Evolutionary conservation across 164 flowering plant species (phyloP).

Genomic region (Hamamelis virginiana): DNA sequence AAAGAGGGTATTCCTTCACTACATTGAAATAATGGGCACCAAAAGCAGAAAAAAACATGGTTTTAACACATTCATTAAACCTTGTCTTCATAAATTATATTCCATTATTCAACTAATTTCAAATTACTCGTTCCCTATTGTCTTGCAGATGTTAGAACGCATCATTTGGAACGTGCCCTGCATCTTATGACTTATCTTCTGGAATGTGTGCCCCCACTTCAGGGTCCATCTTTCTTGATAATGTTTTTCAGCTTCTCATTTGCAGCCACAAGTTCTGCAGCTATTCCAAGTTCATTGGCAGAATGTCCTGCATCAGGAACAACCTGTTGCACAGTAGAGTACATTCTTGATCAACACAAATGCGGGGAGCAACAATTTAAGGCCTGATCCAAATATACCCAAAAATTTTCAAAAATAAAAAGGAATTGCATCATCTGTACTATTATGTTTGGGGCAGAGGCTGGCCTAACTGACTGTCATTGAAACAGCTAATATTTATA

Average conservation of each 20-base stretch:
- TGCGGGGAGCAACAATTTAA: neutral
- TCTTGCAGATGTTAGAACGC: neutral
- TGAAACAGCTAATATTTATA: too few species aligned
- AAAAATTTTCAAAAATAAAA: too few species aligned
- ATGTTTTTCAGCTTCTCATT: constrained; percentile 66
- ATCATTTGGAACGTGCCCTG: neutral
- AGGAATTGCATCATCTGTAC: too few species aligned
- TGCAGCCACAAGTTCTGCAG: constrained; percentile 85
- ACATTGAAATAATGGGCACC: too few species aligned
- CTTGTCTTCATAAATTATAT: neutral
- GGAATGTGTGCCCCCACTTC: neutral
- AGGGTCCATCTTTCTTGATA: constrained; percentile 24
- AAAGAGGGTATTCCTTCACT: too few species aligned
- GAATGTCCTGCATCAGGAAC: constrained; percentile 85
- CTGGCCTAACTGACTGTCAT: too few species aligned
- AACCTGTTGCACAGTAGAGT: constrained; percentile 39
- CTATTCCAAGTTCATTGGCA: constrained; percentile 73
- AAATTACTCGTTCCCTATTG: neutral
- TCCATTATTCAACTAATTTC: neutral
- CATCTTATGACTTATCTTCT: neutral
- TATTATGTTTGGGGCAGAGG: too few species aligned
- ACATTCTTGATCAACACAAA: neutral
- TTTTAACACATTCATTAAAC: neutral
- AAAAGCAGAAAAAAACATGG: too few species aligned
- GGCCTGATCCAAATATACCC: too few species aligned